Conservation (phyloP, 1,139 yeast genomes). For the Blastobotrys niveus region DNA sequence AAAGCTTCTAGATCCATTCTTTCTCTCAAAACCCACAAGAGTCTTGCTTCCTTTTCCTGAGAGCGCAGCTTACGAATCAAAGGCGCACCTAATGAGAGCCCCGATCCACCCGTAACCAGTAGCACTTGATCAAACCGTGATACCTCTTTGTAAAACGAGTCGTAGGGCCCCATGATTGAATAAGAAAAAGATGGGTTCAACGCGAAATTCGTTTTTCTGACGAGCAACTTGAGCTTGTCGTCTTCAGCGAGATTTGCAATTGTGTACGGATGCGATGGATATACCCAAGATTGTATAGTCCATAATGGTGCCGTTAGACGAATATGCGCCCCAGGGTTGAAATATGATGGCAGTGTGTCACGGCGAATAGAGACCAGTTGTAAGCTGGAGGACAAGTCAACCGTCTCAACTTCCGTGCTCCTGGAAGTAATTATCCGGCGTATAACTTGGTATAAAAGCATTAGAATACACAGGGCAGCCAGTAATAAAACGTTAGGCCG, state of each 20-base stretch:
- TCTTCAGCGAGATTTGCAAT: constrained; percentile 61
- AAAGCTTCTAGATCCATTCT: constrained; percentile 2
- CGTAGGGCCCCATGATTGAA: constrained; percentile 32
- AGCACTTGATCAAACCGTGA: constrained; percentile 46
- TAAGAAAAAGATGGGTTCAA: constrained; percentile 25
- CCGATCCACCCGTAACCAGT: constrained; percentile 81
- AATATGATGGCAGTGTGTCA: constrained; percentile 28
- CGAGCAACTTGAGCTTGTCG: constrained; percentile 39
- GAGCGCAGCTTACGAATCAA: constrained; percentile 24
- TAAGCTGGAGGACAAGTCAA: constrained; percentile 29
- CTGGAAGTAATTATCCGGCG: constrained; percentile 26
- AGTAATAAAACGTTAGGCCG: constrained; percentile 61
- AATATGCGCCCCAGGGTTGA: constrained; percentile 45
- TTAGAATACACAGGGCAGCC: constrained; percentile 43
- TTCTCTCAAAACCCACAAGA: constrained; percentile 46
- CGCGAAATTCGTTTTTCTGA: constrained; percentile 19
- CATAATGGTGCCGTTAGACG: constrained; percentile 36
- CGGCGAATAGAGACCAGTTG: constrained; percentile 36
- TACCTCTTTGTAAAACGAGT: constrained; percentile 29
- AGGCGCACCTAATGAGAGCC: constrained; percentile 72
- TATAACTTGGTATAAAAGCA: constrained; percentile 44
- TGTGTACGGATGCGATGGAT: constrained; percentile 77
- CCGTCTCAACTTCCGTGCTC: constrained; percentile 27
- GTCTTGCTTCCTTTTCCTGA: constrained; percentile 21
- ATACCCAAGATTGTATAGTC: constrained; percentile 40